Base-by-base conservation (phyloP, 352 stramenopile genomes). In the Globisporangium parvum region DNA sequence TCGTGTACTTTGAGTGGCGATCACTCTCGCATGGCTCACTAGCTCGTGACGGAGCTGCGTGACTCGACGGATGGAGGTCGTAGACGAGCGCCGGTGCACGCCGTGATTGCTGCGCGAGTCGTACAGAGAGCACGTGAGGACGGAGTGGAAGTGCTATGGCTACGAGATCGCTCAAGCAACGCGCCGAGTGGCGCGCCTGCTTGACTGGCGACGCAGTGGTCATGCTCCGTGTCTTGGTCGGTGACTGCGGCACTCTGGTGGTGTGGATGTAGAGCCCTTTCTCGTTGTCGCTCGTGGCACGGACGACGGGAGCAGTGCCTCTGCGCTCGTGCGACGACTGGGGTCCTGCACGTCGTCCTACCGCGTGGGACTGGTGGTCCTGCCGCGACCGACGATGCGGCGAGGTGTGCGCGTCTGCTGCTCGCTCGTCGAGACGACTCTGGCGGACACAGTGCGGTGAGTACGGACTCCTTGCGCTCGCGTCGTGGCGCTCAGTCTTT, bases 171-270 rank as follows among this genome's bases (percentile, higher is more conserved):
- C 31, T 12, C 31, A 14, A 14, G 31, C 10, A 37, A 37, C 3
- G 10, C 20, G 3, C 18, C 35, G 18, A 1, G 6, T 10, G 28
- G 24, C 18, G 21, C 44, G 62, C 45, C 55, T 78, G 69, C 37
- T 67, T 72, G 42, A 73, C 59, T 9, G 66, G 69, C 33, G 69
- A 78, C 10, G 64, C 69, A 20, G 66, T 68, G 18, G 69, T 72
- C 66, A 72, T 74, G 44, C 66, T 77, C 39, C 55, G 55, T 1
- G 66, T 72, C 54, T 68, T 72, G 11, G 66, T 67, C 6, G 66
- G 69, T 18, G 69, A 74, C 5, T 68, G 44, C 2, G 69, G 66
- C 2, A 55, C 37, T 21, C 33, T 17, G 8, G 63, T 65, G 12
- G 66, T 68, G 44, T 77, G 63, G 1, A 65, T 51, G 47, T 72